These are phyloP conservation scores for Bruguiera gymnorhiza DNA, from an alignment of 345 rosid genomes.

Conservation along the genomic window DNA sequence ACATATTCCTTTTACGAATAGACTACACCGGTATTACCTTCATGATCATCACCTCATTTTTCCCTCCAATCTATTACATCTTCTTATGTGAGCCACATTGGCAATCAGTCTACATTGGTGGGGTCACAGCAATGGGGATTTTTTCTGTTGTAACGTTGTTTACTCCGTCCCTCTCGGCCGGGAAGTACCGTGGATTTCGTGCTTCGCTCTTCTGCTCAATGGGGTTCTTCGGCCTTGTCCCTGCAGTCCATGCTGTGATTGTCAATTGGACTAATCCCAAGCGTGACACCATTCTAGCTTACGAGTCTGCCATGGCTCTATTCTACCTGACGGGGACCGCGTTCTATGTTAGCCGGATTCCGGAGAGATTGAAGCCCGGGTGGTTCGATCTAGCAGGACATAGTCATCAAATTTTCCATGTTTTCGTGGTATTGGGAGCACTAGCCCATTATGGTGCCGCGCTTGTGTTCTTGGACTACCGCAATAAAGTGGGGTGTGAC, in stretches of 20 bases:
- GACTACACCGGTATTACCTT: slow-evolving; percentile 71
- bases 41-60: slow-evolving; percentile 93
- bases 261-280: slow-evolving; percentile 79
- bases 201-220: slow-evolving; percentile 70
- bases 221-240: slow-evolving; percentile 75
- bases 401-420: slow-evolving; percentile 89
- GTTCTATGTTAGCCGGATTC: slow-evolving; percentile 67
- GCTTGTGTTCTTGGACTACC: slow-evolving; percentile 71
- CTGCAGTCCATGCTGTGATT: slow-evolving; percentile 54
- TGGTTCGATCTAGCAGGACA: slow-evolving; percentile 84
- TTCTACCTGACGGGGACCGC: slow-evolving; percentile 70
- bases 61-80: slow-evolving; percentile 82
- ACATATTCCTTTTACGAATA: slow-evolving; percentile 52
- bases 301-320: slow-evolving; percentile 71
- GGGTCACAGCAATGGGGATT: slow-evolving; percentile 67
- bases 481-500: slow-evolving; percentile 53
- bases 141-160: slow-evolving; percentile 69
- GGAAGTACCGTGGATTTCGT: slow-evolving; percentile 55
- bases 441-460: slow-evolving; percentile 88
- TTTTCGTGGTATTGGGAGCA: slow-evolving; percentile 81
- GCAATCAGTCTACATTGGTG: slow-evolving; percentile 70
- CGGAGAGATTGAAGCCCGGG: slow-evolving; percentile 80
- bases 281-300: slow-evolving; percentile 47
- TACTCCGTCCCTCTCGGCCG: slow-evolving; percentile 56
- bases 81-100: slow-evolving; percentile 77